A percentile compares a stretch with the other conserved stretches of the same genome.
Evolutionary conservation across 225 moss, liverwort and hornwort species (phyloP).

Genomic region (Pseudisothecium myosuroides): DNA sequence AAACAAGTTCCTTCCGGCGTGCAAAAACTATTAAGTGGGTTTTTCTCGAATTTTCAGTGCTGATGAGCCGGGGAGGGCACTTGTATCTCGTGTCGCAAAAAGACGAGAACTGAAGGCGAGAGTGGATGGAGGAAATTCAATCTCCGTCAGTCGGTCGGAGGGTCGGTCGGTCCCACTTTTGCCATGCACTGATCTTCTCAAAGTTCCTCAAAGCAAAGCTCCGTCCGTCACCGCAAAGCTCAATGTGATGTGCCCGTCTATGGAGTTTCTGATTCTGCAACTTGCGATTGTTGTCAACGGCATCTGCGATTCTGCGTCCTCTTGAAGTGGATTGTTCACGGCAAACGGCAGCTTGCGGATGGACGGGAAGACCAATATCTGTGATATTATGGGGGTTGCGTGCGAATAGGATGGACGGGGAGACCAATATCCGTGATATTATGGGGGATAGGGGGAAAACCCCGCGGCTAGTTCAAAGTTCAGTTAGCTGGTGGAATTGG

Average conservation of each 20-base stretch:
- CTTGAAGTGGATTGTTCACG: no score
- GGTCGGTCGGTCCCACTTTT: not conserved
- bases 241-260: not conserved
- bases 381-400: not conserved
- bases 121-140: slow-evolving; percentile 5
- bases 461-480: not conserved
- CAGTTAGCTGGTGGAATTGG: not conserved
- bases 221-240: not conserved
- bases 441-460: not conserved
- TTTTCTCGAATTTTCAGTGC: not conserved
- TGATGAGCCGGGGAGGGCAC: not conserved
- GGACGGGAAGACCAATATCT: not conserved
- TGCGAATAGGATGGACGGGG: not conserved
- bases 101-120: not conserved
- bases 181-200: not conserved
- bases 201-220: not conserved
- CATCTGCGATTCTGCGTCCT: not conserved
- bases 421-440: not conserved
- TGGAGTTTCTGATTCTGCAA: not conserved
- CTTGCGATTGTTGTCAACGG: not conserved
- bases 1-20: not conserved
- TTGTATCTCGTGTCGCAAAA: not conserved
- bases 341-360: not conserved
- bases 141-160: not conserved
- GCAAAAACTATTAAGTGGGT: no score